Base-by-base conservation (phyloP, 768 basidiomycete species). In the Russula foetens region DNA sequence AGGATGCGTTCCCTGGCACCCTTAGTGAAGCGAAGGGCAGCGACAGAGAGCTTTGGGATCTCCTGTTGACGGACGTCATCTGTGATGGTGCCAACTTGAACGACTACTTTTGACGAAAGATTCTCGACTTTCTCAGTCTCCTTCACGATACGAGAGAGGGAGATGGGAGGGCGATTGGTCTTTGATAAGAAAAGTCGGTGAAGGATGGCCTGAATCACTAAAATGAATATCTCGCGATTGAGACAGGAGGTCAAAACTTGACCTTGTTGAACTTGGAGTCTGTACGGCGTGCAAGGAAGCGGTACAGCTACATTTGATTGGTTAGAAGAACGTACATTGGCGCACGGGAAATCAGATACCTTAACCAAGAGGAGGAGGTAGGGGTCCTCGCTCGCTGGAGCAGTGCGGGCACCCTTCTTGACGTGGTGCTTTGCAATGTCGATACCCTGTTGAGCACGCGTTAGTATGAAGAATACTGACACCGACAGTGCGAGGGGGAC, bases 331-430 rank as follows among this genome's bases (percentile, higher is more conserved):
- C 7, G 45, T 58, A 60, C 23, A 15, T 31, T 39, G 51, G 60
- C 58, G 51, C 69, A 46, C 28, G 24, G 38, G 28, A 57, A 57
- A 55, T 46, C 44, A 70, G 76, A 62, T 71, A 95, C 95, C 85
- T 98, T 98, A 77, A 98, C 97, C 64, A 99, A 86, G 70, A 98
- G 84, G 70, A 97, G 86, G 69, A 99, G 84, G 80, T 99, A 98
- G 19, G 96, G 96, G 77, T 99, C 97, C 89, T 98, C 92, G 75
- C 92, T 96, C 82, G 91, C 92, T 74, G 97, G 97, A 65, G 92
- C 92, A 68, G 90, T 89, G 66, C 97, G 86, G 72, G 84, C 79
- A 69, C 94, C 85, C 84, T 97, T 98, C 87, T 90, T 96, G 86
- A 97, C 95, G 86, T 99, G 96, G 83, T 98, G 96, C 76, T 81